phyloP scores from a whole-genome alignment of 2,329 filamentous ascomycete species.

The Venturia carpophila region DNA sequence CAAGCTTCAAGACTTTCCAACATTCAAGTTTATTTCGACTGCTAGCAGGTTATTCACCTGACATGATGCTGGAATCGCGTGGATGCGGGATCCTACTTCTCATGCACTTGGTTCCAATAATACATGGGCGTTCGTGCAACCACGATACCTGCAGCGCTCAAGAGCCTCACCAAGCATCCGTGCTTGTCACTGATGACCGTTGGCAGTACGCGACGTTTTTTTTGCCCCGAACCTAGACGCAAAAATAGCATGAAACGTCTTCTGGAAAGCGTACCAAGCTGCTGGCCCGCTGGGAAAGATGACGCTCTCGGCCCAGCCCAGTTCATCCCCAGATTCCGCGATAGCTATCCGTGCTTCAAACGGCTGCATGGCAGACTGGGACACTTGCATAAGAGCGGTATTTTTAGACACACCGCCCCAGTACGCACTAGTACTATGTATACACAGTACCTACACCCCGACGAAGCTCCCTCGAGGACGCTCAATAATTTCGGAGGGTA shows the following conservation, averaged over 20 bases:
- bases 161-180: neutral
- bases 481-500: neutral
- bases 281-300: neutral
- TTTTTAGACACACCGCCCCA: slow-evolving; percentile 8
- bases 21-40: too few relatives aligned
- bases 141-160: neutral
- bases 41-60: too few relatives aligned
- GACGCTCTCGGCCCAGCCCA: neutral
- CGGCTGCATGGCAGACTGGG: neutral
- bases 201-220: neutral
- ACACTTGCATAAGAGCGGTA: slow-evolving; percentile 3
- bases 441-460: too few relatives aligned
- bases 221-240: neutral
- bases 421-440: too few relatives aligned
- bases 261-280: neutral
- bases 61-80: too few relatives aligned
- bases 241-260: slow-evolving; percentile 11
- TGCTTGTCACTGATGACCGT: neutral
- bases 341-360: neutral
- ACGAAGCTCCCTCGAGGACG: neutral
- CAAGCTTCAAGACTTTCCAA: too few relatives aligned
- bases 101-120: neutral
- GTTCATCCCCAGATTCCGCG: neutral
- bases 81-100: neutral
- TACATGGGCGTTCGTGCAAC: neutral